Conservation (phyloP, 2,329 filamentous ascomycete genomes). For the Ascochyta rabiei region DNA sequence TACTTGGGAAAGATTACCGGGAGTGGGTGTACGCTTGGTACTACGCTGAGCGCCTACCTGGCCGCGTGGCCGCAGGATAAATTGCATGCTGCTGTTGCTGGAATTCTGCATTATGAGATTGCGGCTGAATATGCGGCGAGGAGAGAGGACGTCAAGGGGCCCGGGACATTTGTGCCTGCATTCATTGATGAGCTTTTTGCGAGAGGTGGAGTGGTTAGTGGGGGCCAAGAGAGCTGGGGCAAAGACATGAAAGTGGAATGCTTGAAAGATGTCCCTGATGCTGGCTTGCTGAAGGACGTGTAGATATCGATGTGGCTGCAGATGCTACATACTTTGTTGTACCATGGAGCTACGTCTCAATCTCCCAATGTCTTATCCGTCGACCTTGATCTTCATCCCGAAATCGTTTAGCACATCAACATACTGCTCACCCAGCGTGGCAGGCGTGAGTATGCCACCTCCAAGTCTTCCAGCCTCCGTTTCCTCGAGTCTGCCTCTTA, state of each 20-base stretch:
- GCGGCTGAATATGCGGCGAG: slow-evolving; percentile 71
- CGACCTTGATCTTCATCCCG: slow-evolving; percentile 63
- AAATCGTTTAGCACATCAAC: slow-evolving; percentile 66
- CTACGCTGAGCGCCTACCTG: slow-evolving; percentile 76
- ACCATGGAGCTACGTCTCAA: neutral
- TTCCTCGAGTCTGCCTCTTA: slow-evolving; percentile 62
- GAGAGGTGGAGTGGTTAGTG: slow-evolving; percentile 18
- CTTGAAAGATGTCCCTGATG: slow-evolving; percentile 28
- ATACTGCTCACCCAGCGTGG: slow-evolving; percentile 70
- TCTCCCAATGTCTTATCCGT: slow-evolving; percentile 1
- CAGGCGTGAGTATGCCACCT: slow-evolving; percentile 74
- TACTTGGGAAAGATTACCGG: slow-evolving; percentile 75
- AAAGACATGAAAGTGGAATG: slow-evolving; percentile 24
- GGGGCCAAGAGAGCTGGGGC: slow-evolving; percentile 18
- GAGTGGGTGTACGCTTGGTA: slow-evolving; percentile 81
- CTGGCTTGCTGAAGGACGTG: slow-evolving; percentile 25
- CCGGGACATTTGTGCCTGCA: slow-evolving; percentile 83
- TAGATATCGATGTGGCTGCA: neutral
- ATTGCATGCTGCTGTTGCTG: slow-evolving; percentile 75
- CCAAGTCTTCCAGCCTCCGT: slow-evolving; percentile 59
- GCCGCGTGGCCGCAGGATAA: slow-evolving; percentile 50
- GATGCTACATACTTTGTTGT: neutral
- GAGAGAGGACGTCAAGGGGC: slow-evolving; percentile 70
- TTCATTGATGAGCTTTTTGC: slow-evolving; percentile 75
- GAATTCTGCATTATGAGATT: slow-evolving; percentile 77